phyloP scores from a whole-genome alignment of 129 eudicot species.

The Escallonia rubra region DNA sequence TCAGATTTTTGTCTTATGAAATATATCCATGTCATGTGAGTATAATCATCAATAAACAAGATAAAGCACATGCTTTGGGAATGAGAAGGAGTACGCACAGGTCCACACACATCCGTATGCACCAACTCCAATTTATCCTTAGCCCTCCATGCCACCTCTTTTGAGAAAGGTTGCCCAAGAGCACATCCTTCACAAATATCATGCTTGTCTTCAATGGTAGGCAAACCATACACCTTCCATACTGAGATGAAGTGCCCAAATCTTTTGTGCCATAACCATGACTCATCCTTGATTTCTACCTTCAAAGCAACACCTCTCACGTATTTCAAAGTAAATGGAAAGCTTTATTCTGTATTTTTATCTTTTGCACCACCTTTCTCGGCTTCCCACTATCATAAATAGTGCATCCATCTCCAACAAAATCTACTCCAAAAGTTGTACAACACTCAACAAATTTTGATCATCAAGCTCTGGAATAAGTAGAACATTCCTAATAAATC shows the following conservation, averaged over 20 bases:
- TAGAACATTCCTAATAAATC: background rate
- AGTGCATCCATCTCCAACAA: too few species aligned
- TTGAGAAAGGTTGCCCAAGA: conserved; percentile 9
- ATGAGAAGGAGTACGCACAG: background rate
- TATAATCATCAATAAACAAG: too few species aligned
- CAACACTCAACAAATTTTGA: background rate
- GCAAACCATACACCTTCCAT: background rate
- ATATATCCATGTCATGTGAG: too few species aligned
- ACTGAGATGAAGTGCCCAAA: background rate
- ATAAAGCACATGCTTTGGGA: background rate
- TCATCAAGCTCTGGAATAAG: background rate
- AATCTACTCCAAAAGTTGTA: too few species aligned
- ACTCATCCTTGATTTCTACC: background rate
- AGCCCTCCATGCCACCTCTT: background rate
- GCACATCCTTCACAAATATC: conserved; percentile 7
- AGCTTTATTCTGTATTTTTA: background rate
- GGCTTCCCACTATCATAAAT: background rate
- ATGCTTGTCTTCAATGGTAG: background rate
- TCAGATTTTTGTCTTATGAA: too few species aligned
- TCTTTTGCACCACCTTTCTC: background rate
- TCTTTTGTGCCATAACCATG: background rate
- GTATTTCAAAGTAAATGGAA: background rate
- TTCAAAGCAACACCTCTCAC: background rate
- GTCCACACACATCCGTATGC: conserved; percentile 9
- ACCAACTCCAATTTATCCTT: background rate